Evolutionary conservation across 495 filamentous ascomycete species (phyloP).

Genomic region (Aspergillus asperescens): DNA sequence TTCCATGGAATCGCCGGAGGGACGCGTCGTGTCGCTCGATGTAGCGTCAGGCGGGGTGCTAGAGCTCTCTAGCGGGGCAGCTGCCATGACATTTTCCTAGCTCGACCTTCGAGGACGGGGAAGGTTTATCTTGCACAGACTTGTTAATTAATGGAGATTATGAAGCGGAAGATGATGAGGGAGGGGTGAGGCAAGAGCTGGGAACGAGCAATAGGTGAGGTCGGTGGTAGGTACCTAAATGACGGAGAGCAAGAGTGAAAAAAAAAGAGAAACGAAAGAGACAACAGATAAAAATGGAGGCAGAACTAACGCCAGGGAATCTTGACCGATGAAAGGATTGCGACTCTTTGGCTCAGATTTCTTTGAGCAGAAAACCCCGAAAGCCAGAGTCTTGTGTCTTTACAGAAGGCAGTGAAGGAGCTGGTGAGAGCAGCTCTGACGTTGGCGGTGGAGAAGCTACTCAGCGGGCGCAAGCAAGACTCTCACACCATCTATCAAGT

Average conservation of each 20-base stretch:
- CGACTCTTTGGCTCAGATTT: neutral
- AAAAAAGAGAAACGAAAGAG: conserved; percentile 4
- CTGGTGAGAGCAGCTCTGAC: neutral
- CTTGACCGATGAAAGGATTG: neutral
- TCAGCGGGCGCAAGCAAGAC: neutral
- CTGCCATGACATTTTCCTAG: conserved; percentile 45
- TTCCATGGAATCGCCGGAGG: conserved; percentile 49
- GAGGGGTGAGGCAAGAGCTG: neutral
- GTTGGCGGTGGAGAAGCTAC: conserved; percentile 13
- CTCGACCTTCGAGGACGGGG: conserved; percentile 3
- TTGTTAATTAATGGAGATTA: neutral
- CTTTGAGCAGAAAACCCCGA: neutral
- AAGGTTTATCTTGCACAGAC: neutral
- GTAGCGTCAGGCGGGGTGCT: conserved; percentile 39
- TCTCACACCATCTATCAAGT: neutral
- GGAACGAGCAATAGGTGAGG: neutral
- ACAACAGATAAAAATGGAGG: neutral
- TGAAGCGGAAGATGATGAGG: neutral
- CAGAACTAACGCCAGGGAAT: neutral
- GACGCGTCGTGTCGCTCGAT: conserved; percentile 31
- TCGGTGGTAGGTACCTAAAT: neutral
- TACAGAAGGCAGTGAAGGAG: neutral
- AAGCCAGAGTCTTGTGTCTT: no score
- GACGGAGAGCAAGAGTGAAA: conserved; percentile 5
- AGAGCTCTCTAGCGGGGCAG: conserved; percentile 48